Base-by-base conservation (phyloP, 2,329 filamentous ascomycete species). In the Albifimbria verrucaria region DNA sequence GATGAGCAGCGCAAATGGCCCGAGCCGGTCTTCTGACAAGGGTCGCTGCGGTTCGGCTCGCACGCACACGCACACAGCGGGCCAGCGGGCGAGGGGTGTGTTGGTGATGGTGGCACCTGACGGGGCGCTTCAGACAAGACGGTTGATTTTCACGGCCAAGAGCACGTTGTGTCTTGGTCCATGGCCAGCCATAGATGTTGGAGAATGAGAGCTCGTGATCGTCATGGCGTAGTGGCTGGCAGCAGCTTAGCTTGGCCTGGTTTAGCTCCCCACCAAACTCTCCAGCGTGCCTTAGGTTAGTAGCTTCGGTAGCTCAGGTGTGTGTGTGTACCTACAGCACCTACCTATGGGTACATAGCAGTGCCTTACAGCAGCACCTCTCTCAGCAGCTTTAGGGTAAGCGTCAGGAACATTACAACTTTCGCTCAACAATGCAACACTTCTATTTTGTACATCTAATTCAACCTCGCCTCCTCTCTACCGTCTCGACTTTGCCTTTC, bases 21-120 rank as follows among this genome's bases (percentile, higher is more conserved):
- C 59, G 64, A 55, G 51, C 52, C 53, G 56, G 64, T 68, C 66
- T 66, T 64, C 64, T 68, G 66, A 68, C 59, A 54, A 44, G 50
- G 57, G 54, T 52, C 52, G 56, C 32, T 51, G 53, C 45, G 46
- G 25, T 7, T 17, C 9, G 25, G 46, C 44, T 23, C 26, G 23
- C 21, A 39, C 20, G 20, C 44, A 47, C 23, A 23, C 46, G 46
- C 28, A 36, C 28, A n/a, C 10, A n/a, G n/a, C 28, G 28, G 28
- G 28, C n/a, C n/a, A 9, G 28, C 10, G 10, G 28, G 28, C n/a
- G 28, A 11, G 46, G 15, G 25, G 15, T 18, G 46, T 32, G 25
- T 26, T 12, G 12, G 24, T 48, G 46, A 48, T 36, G 46, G 17
- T 6, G 46, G 11, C 46, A 48, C 17, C 46, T 48, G 46, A 48